Conservation (phyloP, 495 filamentous ascomycete genomes). For the Astrothelium macrocarpum region DNA sequence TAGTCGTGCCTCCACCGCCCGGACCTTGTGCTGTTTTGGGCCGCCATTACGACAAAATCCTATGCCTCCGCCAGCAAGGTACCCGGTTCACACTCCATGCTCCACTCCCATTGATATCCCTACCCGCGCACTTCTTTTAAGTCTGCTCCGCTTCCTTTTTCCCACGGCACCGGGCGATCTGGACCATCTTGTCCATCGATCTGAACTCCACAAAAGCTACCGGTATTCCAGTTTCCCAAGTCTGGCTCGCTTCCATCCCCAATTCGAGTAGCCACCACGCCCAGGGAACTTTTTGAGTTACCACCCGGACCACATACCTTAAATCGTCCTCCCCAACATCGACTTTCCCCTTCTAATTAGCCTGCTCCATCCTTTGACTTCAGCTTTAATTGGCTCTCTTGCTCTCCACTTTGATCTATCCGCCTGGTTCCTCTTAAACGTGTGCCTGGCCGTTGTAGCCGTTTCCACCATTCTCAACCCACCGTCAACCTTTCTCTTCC, state of each 20-base stretch:
- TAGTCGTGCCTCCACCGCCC: conserved; percentile 1
- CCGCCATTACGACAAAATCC: conserved; percentile 4
- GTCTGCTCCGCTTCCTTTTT: background rate
- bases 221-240: background rate
- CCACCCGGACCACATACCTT: background rate
- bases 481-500: background rate
- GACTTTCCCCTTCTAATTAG: background rate
- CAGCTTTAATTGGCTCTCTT: background rate
- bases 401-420: background rate
- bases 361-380: background rate
- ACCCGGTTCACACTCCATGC: background rate
- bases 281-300: background rate
- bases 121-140: background rate
- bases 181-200: background rate
- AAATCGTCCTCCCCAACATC: background rate
- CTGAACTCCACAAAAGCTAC: conserved; percentile 3
- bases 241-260: conserved; percentile 1
- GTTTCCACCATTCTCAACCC: background rate
- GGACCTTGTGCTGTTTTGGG: conserved; percentile 4
- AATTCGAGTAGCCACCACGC: background rate
- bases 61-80: conserved; percentile 6
- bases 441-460: background rate
- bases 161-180: background rate
- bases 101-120: conserved; percentile 2
- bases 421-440: background rate